Conservation (phyloP, 2,329 filamentous ascomycete species). For the Talaromyces rugulosus region DNA sequence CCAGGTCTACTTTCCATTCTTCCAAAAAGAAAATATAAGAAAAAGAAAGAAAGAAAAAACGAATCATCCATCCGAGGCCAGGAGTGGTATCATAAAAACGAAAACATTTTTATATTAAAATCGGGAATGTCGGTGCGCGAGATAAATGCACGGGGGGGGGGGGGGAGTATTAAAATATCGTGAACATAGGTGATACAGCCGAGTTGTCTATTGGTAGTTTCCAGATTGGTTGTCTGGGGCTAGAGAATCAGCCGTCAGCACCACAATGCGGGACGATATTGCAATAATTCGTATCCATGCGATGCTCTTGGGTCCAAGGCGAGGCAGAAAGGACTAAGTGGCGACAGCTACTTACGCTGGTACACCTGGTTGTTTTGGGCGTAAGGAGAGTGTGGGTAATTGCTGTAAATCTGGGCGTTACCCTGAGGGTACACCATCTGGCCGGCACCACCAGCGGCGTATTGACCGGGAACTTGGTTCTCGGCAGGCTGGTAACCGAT, state of each 20-base stretch:
- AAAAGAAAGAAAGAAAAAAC: not conserved
- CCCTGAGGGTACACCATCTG: conserved; percentile 46
- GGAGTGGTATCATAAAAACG: conserved; percentile 18
- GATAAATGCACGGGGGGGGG: not conserved
- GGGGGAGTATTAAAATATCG: conserved; percentile 8
- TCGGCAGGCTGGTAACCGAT: conserved; percentile 66
- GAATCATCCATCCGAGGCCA: conserved; percentile 3
- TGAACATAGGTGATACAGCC: conserved; percentile 8
- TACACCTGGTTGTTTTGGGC: conserved; percentile 48
- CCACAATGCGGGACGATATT: conserved; percentile 19
- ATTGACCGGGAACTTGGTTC: conserved; percentile 55
- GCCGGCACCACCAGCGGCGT: conserved; percentile 55
- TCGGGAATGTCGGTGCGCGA: conserved; percentile 9
- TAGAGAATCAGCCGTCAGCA: conserved; percentile 25
- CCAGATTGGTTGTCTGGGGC: conserved; percentile 26
- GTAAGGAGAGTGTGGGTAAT: conserved; percentile 49
- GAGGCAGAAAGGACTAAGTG: conserved; percentile 14
- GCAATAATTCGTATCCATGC: conserved; percentile 15
- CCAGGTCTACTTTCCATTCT: not conserved
- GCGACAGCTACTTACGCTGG: conserved; percentile 43
- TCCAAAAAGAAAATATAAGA: not conserved
- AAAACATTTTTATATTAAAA: conserved; percentile 9
- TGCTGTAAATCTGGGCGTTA: conserved; percentile 47
- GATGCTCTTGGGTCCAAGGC: conserved; percentile 15
- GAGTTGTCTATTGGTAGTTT: conserved; percentile 21